Percentiles rank a stretch among this genome's conserved stretches.
These are phyloP conservation scores for Penicillium sclerotigenum DNA, from an alignment of 2,329 filamentous ascomycete species.

Conservation along the genomic window DNA sequence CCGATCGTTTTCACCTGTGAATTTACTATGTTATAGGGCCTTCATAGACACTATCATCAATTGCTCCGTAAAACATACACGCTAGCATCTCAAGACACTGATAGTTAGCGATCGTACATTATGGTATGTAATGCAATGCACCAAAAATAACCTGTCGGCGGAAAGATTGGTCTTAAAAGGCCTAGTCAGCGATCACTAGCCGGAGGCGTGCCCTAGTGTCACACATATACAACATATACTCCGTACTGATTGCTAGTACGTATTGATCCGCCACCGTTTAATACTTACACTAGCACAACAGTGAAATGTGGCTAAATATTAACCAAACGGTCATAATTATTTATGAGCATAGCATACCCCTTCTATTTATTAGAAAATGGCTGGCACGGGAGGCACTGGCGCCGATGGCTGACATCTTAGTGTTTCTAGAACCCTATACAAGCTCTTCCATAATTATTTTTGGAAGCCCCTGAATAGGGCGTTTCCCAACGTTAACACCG, in stretches of 20 bases:
- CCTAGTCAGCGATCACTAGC: slow-evolving; percentile 21
- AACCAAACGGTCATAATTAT: neutral
- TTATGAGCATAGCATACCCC: neutral
- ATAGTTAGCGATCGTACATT: neutral
- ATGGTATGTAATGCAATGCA: neutral
- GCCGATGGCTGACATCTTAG: slow-evolving; percentile 1
- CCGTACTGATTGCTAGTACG: slow-evolving; percentile 8
- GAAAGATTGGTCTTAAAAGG: slow-evolving; percentile 1
- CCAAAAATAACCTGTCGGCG: slow-evolving; percentile 21
- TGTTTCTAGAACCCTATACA: neutral
- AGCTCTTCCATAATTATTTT: slow-evolving; percentile 1
- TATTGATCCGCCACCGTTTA: slow-evolving; percentile 11
- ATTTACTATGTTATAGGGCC: neutral
- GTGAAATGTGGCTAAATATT: slow-evolving; percentile 17
- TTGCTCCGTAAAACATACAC: too few relatives aligned
- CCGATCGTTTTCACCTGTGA: neutral
- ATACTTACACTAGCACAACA: slow-evolving; percentile 8
- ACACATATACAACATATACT: slow-evolving; percentile 25
- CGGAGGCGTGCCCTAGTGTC: slow-evolving; percentile 20
- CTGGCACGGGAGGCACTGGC: neutral
- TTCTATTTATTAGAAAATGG: neutral
- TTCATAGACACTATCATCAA: neutral
- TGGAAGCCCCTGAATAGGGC: slow-evolving; percentile 3
- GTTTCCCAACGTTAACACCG: neutral
- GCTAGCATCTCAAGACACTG: neutral